Conservation (phyloP, 2,329 filamentous ascomycete genomes). For the Gyromitra esculenta region DNA sequence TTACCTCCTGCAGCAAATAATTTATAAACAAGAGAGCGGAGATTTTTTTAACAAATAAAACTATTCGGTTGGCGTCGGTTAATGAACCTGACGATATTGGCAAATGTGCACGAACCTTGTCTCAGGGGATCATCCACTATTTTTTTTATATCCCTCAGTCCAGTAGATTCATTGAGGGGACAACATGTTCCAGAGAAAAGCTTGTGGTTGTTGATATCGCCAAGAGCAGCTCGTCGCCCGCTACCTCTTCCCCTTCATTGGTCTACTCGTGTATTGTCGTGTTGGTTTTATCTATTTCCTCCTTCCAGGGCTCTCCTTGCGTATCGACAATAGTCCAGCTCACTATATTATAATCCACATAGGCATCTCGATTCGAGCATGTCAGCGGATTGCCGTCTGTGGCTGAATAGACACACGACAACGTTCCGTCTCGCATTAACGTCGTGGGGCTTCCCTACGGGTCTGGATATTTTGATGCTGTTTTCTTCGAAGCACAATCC, state of each 20-base stretch:
- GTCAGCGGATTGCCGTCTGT: constrained; percentile 16
- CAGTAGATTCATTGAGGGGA: constrained; percentile 8
- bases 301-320: neutral
- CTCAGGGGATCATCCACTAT: constrained; percentile 22
- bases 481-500: constrained; percentile 29
- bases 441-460: constrained; percentile 8
- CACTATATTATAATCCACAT: constrained; percentile 14
- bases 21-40: constrained; percentile 13
- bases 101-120: constrained; percentile 39
- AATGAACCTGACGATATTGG: constrained; percentile 13
- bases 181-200: neutral
- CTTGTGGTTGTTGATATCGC: constrained; percentile 28
- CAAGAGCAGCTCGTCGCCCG: constrained; percentile 26
- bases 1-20: constrained; percentile 18
- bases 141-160: constrained; percentile 47
- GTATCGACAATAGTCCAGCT: constrained; percentile 1
- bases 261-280: neutral
- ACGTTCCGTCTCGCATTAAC: constrained; percentile 10
- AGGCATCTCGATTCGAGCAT: constrained; percentile 33
- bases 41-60: constrained; percentile 24
- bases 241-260: neutral
- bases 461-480: constrained; percentile 8
- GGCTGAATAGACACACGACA: neutral
- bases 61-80: constrained; percentile 29
- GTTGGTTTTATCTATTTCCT: neutral